Evolutionary conservation across 139 green algal species (phyloP), one percentile per base, ranked within the genome.

Genomic region (Ettlia oleoabundans): DNA sequence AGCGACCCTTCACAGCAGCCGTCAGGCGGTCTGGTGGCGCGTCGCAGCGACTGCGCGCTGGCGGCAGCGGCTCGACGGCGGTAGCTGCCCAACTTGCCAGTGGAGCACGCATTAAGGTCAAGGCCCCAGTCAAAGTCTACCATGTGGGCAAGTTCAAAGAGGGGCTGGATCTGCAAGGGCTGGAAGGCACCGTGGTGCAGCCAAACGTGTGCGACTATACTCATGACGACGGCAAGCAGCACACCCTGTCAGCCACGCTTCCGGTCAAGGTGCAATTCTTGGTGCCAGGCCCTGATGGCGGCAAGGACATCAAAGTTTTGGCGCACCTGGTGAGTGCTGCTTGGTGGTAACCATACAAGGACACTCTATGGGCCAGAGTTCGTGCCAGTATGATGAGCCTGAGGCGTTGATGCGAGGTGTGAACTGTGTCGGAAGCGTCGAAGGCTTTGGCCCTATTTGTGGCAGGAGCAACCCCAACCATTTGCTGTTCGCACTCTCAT

Each of bases 271-370:
- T 52, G 6, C 33, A 74, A 38, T 81, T 81, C n/a, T 7, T 43
- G 38, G 75, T 81, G 58, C 26, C 41, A 2, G 55, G 28, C 3
- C 75, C 75, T 55, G 72, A 35, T 4, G 73, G 63, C 28, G 75
- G 75, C 75, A 81, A 81, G 58, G 75, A 63, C 4, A 30, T 81
- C 55, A 81, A 81, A 58, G 75, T 81, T 0, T 13, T 81, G 15
- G 75, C 58, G 0, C 75, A 81, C 75, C 75, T 81, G 58, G 75
- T 81, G 38, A 81, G 75, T 2, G 1, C 37, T 10, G 10, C 4
- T 3, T 67, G 33, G 3, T 38, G 32, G 5, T 62, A 26, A 26
- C 41, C n/a, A 37, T 21, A 38, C 66, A 73, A 21, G 52, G 18
- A n/a, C n/a, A n/a, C n/a, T n/a, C n/a, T n/a, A n/a, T n/a, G n/a